These are phyloP conservation scores for Otatea glauca DNA, from an alignment of 176 grass and related monocot species.

Conservation along the genomic window DNA sequence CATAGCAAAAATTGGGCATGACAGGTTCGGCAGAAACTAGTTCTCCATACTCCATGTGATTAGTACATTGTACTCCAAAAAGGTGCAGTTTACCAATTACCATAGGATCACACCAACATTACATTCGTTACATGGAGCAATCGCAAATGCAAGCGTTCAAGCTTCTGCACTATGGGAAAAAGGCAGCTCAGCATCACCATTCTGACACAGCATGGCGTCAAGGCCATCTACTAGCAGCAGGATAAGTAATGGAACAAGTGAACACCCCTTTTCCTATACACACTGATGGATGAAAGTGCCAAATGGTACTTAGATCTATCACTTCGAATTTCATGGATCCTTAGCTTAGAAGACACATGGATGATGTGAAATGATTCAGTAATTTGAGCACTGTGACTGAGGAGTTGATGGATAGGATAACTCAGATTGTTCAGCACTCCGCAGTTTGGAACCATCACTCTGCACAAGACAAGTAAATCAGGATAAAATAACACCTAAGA, in stretches of 20 bases:
- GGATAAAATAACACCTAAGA: not conserved
- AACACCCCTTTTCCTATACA: not conserved
- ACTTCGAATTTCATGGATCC: not conserved
- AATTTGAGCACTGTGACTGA: constrained; percentile 49
- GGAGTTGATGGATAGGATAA: constrained; percentile 60
- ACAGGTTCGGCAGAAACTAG: not conserved
- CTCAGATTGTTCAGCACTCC: constrained; percentile 55
- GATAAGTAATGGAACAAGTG: not conserved
- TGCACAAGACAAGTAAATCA: constrained; percentile 44
- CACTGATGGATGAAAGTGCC: constrained; percentile 2
- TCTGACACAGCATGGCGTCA: constrained; percentile 6
- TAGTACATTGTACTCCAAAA: not conserved
- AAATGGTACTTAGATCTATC: constrained; percentile 13
- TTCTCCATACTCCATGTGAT: not conserved
- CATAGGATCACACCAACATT: not conserved
- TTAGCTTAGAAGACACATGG: constrained; percentile 10
- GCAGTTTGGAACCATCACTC: constrained; percentile 56
- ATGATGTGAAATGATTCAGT: constrained; percentile 29
- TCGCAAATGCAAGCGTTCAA: not conserved
- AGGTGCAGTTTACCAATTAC: not conserved
- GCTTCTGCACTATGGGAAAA: constrained; percentile 1
- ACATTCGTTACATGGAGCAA: constrained; percentile 8
- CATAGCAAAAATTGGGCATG: not conserved
- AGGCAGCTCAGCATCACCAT: not conserved
- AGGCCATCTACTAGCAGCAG: not conserved